Evolutionary conservation across 139 green algal genomes (phyloP), one percentile per base, ranked within the genome.

Genomic region (Pleodorina starrii): DNA sequence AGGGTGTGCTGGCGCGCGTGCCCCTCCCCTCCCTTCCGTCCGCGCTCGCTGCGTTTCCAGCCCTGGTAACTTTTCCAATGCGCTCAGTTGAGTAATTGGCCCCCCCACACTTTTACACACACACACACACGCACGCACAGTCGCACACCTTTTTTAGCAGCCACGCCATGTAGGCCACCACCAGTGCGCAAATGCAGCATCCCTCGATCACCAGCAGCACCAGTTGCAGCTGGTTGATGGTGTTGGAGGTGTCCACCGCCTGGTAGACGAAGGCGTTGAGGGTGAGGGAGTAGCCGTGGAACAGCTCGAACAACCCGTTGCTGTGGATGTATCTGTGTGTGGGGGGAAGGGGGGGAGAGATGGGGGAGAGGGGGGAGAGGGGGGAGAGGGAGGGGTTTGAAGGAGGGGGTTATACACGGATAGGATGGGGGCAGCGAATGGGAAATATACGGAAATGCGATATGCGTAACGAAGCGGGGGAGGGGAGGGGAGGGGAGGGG

Each of bases 161-260:
- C 51, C 82, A 82, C 0, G 74, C 43, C 29, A 93, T 73, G 72
- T 91, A 93, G 27, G 81, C 71, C n/a, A 74, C 48, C 3, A 86
- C 86, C 7, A 50, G 44, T 10, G 87, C 35, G 73, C 86, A 93
- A 10, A 93, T 40, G 25, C 85, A 51, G 57, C 80, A 90, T 54
- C 90, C 90, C 50, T 93, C 90, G 3, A 91, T 72, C 32, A 90
- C 86, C 59, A 93, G 79, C 29, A 93, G 36, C 48, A 91, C 46
- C 25, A 87, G 81, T 43, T 87, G 81, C 81, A 87, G 81, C n/a
- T 38, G 81, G 81, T 86, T 80, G 54, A 93, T 91, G 32, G 59
- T 54, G 66, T 57, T 66, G 38, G 38, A 50, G 35, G 73, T 82
- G 57, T 54, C 59, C 11, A 89, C 44, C 9, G 74, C 86, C 59